Base-by-base conservation (phyloP, 2,329 filamentous ascomycete species). In the Ophiostoma novo-ulmi region DNA sequence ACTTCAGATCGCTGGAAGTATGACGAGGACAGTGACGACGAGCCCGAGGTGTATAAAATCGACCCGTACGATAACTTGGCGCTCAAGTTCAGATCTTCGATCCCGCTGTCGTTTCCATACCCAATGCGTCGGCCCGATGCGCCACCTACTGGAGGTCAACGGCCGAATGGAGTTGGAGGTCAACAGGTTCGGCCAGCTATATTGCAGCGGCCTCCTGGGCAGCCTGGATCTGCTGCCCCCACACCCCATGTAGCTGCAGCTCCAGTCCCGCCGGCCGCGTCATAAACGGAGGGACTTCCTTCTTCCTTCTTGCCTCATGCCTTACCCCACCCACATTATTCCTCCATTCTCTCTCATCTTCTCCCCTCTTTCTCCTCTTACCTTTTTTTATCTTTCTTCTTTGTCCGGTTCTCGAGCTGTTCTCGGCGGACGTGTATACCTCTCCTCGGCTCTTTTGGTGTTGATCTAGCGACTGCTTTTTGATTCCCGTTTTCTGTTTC, bases 1-100 rank as follows among this genome's bases (percentile, higher is more conserved):
- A 80, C 84, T 71, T 81, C 80, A 36, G 91, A 94, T 77, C 87
- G 89, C 73, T 97, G 91, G 86, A 96, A 93, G 80, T 97, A 92
- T 80, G 92, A 96, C 36, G 92, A 97, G 75, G 92, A 93, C 73
- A 90, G 90, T 73, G 92, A 96, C 66, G 91, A 94, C 69, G 91
- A 93, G 71, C 87, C 89, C 70, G 85, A 89, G 35, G 83, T 89
- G 72, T 93, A 93, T 81, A 86, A 89, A 70, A 85, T 94, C 71
- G 93, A 97, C 77, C 91, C 90, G 52, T 89, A 85, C 75, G 86
- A 87, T 75, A 85, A 84, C 20, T 81, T 82, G 31, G 85, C 86
- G 31, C 79, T 90, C 75, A 87, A 84, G 75, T 90, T 88, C 75
- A 82, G 88, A 55, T 84, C 87, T n/a, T 85, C 83, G 7, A 85